These are phyloP conservation scores for Cystobasidium ongulense DNA, from an alignment of 768 basidiomycete species.

Conservation along the genomic window DNA sequence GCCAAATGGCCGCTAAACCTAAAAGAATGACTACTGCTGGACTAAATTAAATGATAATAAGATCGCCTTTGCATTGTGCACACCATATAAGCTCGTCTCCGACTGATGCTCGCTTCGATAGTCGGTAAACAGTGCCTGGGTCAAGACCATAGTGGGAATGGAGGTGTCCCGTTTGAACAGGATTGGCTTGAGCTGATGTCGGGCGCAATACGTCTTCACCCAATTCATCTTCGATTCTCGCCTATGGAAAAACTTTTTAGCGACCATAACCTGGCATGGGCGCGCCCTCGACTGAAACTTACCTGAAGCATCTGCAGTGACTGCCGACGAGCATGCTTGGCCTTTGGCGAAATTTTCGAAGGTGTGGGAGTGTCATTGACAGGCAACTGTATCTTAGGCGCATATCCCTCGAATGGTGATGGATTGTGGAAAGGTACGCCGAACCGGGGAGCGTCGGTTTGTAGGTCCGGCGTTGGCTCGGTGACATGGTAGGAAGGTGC, in stretches of 20 bases:
- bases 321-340: slow-evolving; percentile 31
- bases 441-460: neutral
- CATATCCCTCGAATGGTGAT: slow-evolving; percentile 24
- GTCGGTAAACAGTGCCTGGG: neutral
- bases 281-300: neutral
- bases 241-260: slow-evolving; percentile 1
- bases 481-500: slow-evolving; percentile 13
- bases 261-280: neutral
- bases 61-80: slow-evolving; percentile 13
- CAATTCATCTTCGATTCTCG: slow-evolving; percentile 34
- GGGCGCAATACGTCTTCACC: slow-evolving; percentile 15
- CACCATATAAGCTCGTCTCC: slow-evolving; percentile 33
- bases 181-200: neutral
- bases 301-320: slow-evolving; percentile 17
- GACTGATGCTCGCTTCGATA: slow-evolving; percentile 15
- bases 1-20: no score
- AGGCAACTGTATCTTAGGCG: neutral
- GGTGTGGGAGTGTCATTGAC: neutral
- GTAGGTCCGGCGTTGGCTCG: neutral
- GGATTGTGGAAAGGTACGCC: neutral
- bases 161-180: neutral
- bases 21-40: neutral
- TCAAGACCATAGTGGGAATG: slow-evolving; percentile 18
- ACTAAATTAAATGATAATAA: slow-evolving; percentile 18
- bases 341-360: slow-evolving; percentile 20